Conservation (phyloP, 2,329 filamentous ascomycete species). For the Alternaria gansuensis region DNA sequence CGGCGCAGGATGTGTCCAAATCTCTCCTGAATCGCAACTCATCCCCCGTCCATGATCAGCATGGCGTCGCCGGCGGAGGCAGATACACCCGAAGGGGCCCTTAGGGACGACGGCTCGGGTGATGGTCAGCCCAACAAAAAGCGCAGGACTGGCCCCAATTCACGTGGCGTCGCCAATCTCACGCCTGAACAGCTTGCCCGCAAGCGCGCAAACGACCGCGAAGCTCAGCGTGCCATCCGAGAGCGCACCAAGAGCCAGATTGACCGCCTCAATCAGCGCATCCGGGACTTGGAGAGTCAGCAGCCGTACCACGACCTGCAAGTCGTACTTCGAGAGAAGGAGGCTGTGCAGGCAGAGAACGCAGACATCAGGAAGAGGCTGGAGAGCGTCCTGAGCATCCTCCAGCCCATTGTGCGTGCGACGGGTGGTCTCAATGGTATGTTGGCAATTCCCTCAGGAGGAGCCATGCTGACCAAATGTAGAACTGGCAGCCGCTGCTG, state of each 20-base stretch:
- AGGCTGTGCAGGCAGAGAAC: conserved; percentile 80
- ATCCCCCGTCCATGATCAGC: conserved; percentile 22
- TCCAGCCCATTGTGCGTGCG: conserved; percentile 65
- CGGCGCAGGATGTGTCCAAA: conserved; percentile 17
- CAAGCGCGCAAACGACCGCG: conserved; percentile 90
- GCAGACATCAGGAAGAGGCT: conserved; percentile 76
- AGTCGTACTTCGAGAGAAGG: conserved; percentile 76
- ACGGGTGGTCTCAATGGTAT: conserved; percentile 58
- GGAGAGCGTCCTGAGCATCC: conserved; percentile 69
- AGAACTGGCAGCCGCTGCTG: conserved; percentile 61
- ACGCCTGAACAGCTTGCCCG: conserved; percentile 88
- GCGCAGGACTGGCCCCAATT: conserved; percentile 53
- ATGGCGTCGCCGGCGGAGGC: conserved; percentile 38
- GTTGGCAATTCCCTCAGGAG: conserved; percentile 18
- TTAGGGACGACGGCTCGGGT: conserved; percentile 27
- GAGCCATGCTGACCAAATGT: conserved; percentile 19
- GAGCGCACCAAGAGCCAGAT: conserved; percentile 84
- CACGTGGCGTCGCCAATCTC: conserved; percentile 84
- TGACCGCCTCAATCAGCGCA: conserved; percentile 74
- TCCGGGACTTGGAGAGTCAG: conserved; percentile 78
- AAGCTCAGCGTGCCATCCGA: conserved; percentile 84
- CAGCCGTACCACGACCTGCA: conserved; percentile 87
- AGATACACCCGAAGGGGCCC: conserved; percentile 31
- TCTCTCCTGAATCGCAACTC: conserved; percentile 25
- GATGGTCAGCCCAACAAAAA: conserved; percentile 42